Conservation (phyloP, 352 stramenopile genomes). For the Globisporangium okanoganense region DNA sequence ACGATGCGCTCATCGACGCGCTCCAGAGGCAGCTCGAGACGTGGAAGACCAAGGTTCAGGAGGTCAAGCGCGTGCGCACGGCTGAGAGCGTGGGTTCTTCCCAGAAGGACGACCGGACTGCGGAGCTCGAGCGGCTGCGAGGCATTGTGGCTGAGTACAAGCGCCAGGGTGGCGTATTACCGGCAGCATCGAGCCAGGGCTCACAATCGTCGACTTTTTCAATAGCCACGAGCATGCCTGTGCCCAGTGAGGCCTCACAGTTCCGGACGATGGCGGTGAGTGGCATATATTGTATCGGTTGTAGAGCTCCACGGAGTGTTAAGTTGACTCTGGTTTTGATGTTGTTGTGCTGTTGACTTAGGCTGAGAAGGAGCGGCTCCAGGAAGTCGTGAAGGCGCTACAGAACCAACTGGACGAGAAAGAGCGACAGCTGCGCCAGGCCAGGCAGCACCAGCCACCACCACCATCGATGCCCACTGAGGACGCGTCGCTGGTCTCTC, state of each 20-base stretch:
- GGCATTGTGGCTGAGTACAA: conserved; percentile 33
- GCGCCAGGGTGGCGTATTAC: conserved; percentile 14
- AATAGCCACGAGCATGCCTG: conserved; percentile 30
- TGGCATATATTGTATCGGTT: not conserved
- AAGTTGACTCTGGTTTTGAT: not conserved
- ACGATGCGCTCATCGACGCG: conserved; percentile 75
- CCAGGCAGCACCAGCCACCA: conserved; percentile 6
- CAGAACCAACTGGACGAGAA: conserved; percentile 61
- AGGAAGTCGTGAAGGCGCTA: conserved; percentile 44
- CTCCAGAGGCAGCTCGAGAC: conserved; percentile 66
- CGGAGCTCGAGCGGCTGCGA: conserved; percentile 48
- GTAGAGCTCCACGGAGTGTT: not conserved
- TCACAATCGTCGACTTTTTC: conserved; percentile 6
- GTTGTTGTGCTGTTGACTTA: conserved; percentile 13
- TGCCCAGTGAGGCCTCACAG: conserved; percentile 39
- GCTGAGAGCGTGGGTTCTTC: conserved; percentile 31
- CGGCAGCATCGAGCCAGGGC: conserved; percentile 5
- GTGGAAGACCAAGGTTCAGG: conserved; percentile 50
- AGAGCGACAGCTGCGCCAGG: conserved; percentile 37
- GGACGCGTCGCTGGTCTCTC: conserved; percentile 10
- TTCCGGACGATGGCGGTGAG: conserved; percentile 50
- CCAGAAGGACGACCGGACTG: conserved; percentile 28
- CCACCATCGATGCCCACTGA: not conserved
- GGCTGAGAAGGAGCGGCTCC: conserved; percentile 66
- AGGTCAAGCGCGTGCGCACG: conserved; percentile 63